These are phyloP conservation scores for Botrytis galanthina DNA, from an alignment of 2,329 filamentous ascomycete species.

Conservation along the genomic window DNA sequence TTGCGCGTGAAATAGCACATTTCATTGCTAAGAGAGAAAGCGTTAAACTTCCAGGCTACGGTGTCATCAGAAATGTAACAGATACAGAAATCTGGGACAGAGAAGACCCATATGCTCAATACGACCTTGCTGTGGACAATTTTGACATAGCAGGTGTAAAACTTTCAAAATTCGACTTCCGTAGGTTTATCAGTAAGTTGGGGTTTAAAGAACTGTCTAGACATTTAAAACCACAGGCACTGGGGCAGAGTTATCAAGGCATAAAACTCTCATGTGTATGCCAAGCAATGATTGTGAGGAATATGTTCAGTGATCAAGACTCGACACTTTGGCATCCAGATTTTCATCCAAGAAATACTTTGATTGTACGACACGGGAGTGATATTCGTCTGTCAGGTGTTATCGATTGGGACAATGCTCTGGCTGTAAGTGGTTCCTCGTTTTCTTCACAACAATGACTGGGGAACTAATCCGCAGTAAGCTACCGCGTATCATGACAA, in stretches of 20 bases:
- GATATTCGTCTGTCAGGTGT: background rate
- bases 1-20: background rate
- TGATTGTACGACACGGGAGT: background rate
- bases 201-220: accelerated
- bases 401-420: background rate
- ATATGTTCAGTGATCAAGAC: background rate
- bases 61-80: background rate
- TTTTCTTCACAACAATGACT: background rate
- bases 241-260: background rate
- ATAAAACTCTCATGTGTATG: background rate
- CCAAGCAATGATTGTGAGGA: accelerated
- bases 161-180: background rate
- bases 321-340: constrained; percentile 1
- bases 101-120: background rate
- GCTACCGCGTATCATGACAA: constrained; percentile 6
- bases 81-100: background rate
- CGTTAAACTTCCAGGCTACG: background rate
- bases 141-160: background rate
- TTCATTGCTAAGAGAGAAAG: background rate
- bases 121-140: background rate
- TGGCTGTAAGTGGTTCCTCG: background rate
- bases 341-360: background rate
- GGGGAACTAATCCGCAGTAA: background rate
- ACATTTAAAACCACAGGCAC: accelerated
- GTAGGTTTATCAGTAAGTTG: accelerated